Evolutionary conservation across 1,284 basidiomycete species (phyloP), one percentile per base, ranked within the genome.

Genomic region (Leccinum subfulvum): DNA sequence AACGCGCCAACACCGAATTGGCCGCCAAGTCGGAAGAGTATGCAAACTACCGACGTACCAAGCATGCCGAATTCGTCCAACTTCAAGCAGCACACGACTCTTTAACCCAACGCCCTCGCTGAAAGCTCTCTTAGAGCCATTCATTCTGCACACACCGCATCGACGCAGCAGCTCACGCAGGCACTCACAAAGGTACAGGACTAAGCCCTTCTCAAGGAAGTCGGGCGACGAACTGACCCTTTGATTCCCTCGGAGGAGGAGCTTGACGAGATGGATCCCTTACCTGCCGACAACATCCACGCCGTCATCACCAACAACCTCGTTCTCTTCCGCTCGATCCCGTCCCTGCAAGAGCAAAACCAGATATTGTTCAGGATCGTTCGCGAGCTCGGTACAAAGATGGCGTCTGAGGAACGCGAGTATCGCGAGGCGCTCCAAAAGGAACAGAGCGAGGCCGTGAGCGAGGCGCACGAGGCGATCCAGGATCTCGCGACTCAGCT

Each of bases 291-390:
- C 59, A 83, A 85, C 65, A 87, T 89, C 30, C 88, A 95, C 66
- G 80, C 81, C 0, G 86, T 98, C 66, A 97, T 98, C 75, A 91
- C 93, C 23, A 92, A 92, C 71, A 85, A 95, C 69, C 86, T 99
- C 13, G 92, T 98, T 55, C 85, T 94, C 28, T 99, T 96, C 87
- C 83, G 82, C 55, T 91, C 89, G 1, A 86, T 98, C 57, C 83
- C 86, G 10, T 82, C 85, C 21, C 79, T 99, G 30, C 94, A 97
- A 71, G 85, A 89, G 57, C 95, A 97, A 78, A 99, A 99, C 75
- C 88, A 91, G 76, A 91, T 91, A 68, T 80, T 98, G 9, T 80
- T 99, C 35, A 88, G 85, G 71, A 88, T 97, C 64, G 89, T 91
- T 8, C 84, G 96, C 23, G 91, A 93, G 64, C 80, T 95, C 35